Conservation (phyloP, 2,329 filamentous ascomycete genomes). For the Aureobasidium sp. region DNA sequence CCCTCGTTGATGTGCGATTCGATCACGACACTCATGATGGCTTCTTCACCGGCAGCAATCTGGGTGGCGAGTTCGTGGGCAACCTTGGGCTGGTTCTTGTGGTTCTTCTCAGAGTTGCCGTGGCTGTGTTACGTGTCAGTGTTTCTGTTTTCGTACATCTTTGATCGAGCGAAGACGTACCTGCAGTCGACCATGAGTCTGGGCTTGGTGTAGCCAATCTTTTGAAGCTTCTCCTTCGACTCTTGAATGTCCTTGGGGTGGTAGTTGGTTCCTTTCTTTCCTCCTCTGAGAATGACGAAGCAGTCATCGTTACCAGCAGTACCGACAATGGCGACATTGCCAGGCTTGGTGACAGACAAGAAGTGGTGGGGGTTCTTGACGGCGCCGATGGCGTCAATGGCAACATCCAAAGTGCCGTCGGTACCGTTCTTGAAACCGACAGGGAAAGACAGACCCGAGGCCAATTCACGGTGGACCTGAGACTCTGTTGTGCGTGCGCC, state of each 20-base stretch:
- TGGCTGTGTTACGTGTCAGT: conserved; percentile 49
- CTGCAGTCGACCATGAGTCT: conserved; percentile 91
- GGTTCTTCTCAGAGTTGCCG: conserved; percentile 82
- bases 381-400: conserved; percentile 91
- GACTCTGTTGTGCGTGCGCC: conserved; percentile 95
- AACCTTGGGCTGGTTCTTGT: conserved; percentile 95
- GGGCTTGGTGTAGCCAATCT: conserved; percentile 59
- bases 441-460: conserved; percentile 89
- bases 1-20: conserved; percentile 96
- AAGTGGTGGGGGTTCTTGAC: conserved; percentile 93
- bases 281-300: conserved; percentile 90
- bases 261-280: conserved; percentile 90
- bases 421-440: conserved; percentile 99
- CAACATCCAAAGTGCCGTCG: conserved; percentile 79
- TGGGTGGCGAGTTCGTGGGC: conserved; percentile 74
- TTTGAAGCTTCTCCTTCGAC: conserved; percentile 68
- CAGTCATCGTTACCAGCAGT: conserved; percentile 94
- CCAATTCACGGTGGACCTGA: conserved; percentile 89
- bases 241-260: conserved; percentile 75
- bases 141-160: background rate
- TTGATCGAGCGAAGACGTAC: background rate
- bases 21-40: conserved; percentile 97
- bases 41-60: conserved; percentile 72
- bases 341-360: conserved; percentile 93
- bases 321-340: conserved; percentile 87